These are phyloP conservation scores for Cronartium quercuum DNA, from an alignment of 1,284 basidiomycete species.

Conservation along the genomic window DNA sequence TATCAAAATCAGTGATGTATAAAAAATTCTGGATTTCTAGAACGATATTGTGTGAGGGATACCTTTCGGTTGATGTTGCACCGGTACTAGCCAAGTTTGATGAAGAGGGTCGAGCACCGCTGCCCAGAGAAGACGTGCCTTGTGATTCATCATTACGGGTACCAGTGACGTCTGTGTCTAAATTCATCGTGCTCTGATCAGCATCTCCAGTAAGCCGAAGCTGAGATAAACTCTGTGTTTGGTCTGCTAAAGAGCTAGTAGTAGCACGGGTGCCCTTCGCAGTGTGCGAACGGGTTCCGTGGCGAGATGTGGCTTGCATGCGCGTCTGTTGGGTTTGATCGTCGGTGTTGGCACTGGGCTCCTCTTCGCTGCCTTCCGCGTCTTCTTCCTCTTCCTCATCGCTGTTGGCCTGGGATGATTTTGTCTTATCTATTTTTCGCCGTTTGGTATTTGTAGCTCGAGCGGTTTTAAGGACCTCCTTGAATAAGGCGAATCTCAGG, in stretches of 20 bases:
- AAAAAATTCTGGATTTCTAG: not conserved
- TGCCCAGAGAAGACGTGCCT: not conserved
- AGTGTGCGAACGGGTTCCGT: constrained; percentile 44
- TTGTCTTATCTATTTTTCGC: constrained; percentile 41
- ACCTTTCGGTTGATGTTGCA: constrained; percentile 22
- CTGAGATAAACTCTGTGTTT: constrained; percentile 43
- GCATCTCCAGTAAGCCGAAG: constrained; percentile 41
- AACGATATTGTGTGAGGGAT: constrained; percentile 25
- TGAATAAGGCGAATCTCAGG: constrained; percentile 94
- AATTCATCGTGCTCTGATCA: constrained; percentile 3
- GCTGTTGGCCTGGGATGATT: constrained; percentile 39
- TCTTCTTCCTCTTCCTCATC: constrained; percentile 42
- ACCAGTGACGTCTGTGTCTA: not conserved
- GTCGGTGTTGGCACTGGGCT: constrained; percentile 40
- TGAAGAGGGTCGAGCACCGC: not conserved
- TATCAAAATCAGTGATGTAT: constrained; percentile 41
- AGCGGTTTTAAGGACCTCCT: constrained; percentile 72
- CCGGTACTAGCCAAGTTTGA: not conserved
- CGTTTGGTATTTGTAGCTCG: constrained; percentile 55
- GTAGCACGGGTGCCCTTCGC: constrained; percentile 42
- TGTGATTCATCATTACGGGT: constrained; percentile 12
- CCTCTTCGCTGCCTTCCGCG: constrained; percentile 39
- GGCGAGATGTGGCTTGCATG: constrained; percentile 42
- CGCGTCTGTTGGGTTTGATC: constrained; percentile 40
- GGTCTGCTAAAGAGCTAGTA: constrained; percentile 19